phyloP scores from a whole-genome alignment of 73 alveolate species.

The Paramecium sexaurelia region DNA sequence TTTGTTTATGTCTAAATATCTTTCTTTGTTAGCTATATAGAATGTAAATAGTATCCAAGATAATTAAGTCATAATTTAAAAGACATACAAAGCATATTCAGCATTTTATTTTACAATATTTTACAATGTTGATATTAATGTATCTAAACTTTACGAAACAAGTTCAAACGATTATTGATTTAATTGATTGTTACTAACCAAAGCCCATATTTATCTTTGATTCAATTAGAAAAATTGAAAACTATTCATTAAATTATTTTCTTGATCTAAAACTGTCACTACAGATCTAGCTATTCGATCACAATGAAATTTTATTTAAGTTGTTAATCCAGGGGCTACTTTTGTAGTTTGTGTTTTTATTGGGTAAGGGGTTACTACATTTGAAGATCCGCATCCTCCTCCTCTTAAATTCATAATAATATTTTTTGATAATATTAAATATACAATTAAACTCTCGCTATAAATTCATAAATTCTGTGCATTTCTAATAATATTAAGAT shows the following conservation, averaged over 20 bases:
- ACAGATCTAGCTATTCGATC: neutral
- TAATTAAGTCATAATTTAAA: neutral
- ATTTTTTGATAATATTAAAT: neutral
- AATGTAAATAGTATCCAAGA: neutral
- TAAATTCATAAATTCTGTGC: no score
- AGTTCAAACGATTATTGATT: neutral
- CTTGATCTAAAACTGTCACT: neutral
- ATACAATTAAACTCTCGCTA: no score
- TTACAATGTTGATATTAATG: neutral
- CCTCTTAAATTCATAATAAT: neutral
- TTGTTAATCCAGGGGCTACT: neutral
- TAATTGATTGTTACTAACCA: neutral
- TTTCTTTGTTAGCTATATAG: neutral
- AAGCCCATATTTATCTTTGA: neutral
- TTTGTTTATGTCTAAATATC: neutral
- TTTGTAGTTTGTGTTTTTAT: neutral
- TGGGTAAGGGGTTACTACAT: neutral
- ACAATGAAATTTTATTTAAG: neutral
- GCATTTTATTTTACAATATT: neutral
- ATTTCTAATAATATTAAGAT: no score
- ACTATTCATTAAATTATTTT: neutral
- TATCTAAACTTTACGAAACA: neutral
- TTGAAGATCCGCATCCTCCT: constrained; percentile 20
- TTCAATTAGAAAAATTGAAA: neutral
- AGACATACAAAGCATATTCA: neutral